phyloP scores from a whole-genome alignment of 2,329 filamentous ascomycete genomes.

The Emmonsia crescens region DNA sequence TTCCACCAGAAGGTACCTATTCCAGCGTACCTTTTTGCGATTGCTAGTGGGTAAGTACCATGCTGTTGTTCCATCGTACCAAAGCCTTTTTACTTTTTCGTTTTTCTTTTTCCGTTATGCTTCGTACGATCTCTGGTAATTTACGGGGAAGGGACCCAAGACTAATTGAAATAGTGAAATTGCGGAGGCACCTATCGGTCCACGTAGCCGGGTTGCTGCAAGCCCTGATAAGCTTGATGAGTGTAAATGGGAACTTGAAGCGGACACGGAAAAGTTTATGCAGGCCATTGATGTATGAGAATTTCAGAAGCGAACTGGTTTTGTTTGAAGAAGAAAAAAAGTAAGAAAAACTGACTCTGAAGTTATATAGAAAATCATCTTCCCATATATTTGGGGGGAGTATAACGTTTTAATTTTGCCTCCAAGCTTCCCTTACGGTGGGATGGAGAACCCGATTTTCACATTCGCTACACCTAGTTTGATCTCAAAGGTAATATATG shows the following conservation, averaged over 20 bases:
- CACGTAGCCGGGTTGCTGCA: slow-evolving; percentile 72
- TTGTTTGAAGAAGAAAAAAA: background rate
- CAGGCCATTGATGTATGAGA: slow-evolving; percentile 57
- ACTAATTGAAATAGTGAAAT: slow-evolving; percentile 53
- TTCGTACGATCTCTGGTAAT: background rate
- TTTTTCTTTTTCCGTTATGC: background rate
- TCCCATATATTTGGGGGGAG: slow-evolving; percentile 84
- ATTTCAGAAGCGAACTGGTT: background rate
- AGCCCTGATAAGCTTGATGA: slow-evolving; percentile 75
- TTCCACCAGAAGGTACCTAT: slow-evolving; percentile 91
- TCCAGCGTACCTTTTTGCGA: slow-evolving; percentile 86
- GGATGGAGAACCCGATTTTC: slow-evolving; percentile 79
- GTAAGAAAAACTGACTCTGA: slow-evolving; percentile 8
- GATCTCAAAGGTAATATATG: slow-evolving; percentile 57
- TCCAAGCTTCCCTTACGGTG: slow-evolving; percentile 80
- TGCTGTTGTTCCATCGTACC: background rate
- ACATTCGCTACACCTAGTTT: slow-evolving; percentile 94
- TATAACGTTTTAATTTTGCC: slow-evolving; percentile 91
- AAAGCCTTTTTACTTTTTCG: background rate
- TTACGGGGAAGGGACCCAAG: background rate
- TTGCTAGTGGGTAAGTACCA: slow-evolving; percentile 51
- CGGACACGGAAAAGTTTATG: slow-evolving; percentile 85
- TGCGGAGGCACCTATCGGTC: slow-evolving; percentile 72
- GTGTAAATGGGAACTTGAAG: slow-evolving; percentile 84
- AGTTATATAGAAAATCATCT: slow-evolving; percentile 49